Evolutionary conservation across 2,329 filamentous ascomycete genomes (phyloP).

Genomic region (Aspergillus fijiensis): DNA sequence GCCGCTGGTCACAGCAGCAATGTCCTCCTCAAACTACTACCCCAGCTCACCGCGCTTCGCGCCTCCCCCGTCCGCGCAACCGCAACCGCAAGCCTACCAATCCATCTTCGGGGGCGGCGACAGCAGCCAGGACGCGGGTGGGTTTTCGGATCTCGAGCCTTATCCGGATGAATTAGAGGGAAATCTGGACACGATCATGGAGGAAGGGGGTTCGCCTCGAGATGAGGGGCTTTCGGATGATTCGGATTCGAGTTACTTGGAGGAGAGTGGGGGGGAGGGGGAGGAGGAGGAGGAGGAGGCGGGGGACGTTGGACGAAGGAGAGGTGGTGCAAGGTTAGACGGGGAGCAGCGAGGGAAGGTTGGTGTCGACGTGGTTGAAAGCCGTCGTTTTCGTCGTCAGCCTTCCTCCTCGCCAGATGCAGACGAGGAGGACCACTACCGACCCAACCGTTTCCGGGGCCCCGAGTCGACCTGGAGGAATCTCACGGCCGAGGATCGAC

Average conservation of each 20-base stretch:
- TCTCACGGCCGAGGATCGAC: conserved; percentile 84
- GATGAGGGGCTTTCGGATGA: conserved; percentile 24
- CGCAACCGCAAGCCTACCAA: conserved; percentile 13
- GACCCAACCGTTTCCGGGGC: conserved; percentile 74
- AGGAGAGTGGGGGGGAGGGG: conserved; percentile 20
- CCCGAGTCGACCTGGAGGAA: conserved; percentile 70
- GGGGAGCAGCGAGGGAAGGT: no score
- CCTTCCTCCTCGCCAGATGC: not conserved
- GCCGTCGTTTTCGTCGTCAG: no score
- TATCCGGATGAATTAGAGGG: not conserved
- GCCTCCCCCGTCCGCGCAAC: conserved; percentile 32
- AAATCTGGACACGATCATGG: conserved; percentile 21
- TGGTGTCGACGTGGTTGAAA: no score
- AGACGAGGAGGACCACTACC: conserved; percentile 23
- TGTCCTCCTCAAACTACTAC: conserved; percentile 30
- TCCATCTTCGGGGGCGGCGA: conserved; percentile 34
- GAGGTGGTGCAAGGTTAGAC: no score
- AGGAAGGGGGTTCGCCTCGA: conserved; percentile 19
- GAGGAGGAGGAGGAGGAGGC: not conserved
- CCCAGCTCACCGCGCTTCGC: conserved; percentile 21
- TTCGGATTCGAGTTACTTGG: conserved; percentile 27
- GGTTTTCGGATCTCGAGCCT: conserved; percentile 11
- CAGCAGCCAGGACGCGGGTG: conserved; percentile 21
- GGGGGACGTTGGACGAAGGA: not conserved
- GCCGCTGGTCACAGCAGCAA: conserved; percentile 4